Evolutionary conservation across 1,284 basidiomycete species (phyloP), one percentile per base, ranked within the genome.

Genomic region (Cryptococcus sp.): DNA sequence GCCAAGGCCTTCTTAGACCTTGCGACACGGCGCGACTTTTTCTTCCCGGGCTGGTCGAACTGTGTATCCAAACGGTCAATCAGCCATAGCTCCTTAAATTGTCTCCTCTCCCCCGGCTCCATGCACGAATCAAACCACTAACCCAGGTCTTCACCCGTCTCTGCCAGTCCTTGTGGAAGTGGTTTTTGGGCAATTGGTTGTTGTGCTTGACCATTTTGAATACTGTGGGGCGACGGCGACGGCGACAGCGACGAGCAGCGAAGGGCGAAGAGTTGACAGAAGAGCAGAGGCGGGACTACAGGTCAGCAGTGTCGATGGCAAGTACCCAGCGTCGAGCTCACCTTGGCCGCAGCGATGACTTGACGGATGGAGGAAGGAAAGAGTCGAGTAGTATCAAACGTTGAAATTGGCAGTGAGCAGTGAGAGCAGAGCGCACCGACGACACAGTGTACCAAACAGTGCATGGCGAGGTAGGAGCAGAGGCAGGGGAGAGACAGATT

Each of bases 11-110:
- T 98, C 75, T 85, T 84, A 82, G 91, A 88, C 81, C 96, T 91
- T 53, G 94, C 93, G 65, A 85, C 88, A 80, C 96, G 91, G 80
- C 96, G 87, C 80, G 92, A 89, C 82, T 95, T 90, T 84, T 99
- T 99, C 81, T 91, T 90, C 61, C 94, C 96, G 66, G 95, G 93
- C 83, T 99, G 96, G 85, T 99, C 91, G 81, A 99, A 99, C 95
- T 94, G 94, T 94, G 94, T 88, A 88, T 78, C 87, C 85, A 47
- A 50, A 56, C 56, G 23, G 47, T 50, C 17, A 15, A 38, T 57
- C 50, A 56, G 59, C 59, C 19, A 45, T 45, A 22, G n/a, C 23
- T 35, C 46, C 8, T 41, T 7, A 38, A 49, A 8, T 50, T 13
- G 25, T 16, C 15, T 57, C 46, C 59, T 31, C 22, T 20, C 17